A percentile compares a stretch with the other conserved stretches of the same genome.
phyloP scores from a whole-genome alignment of 1,139 yeast species.

The Diutina siamensis region DNA sequence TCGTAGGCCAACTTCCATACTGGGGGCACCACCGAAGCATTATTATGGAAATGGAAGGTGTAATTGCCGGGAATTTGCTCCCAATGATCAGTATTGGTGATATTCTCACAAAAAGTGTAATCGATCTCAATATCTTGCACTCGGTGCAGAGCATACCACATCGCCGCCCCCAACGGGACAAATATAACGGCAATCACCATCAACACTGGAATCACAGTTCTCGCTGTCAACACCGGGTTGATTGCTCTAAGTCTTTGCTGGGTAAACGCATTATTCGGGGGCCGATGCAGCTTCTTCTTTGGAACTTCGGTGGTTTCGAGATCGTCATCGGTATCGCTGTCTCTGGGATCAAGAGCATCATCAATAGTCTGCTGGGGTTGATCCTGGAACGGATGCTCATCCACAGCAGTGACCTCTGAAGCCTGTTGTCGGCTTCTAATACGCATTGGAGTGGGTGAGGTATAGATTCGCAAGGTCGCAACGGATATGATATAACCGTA shows the following conservation, averaged over 20 bases:
- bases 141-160: constrained; percentile 68
- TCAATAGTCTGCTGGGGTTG: not conserved
- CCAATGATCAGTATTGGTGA: constrained; percentile 45
- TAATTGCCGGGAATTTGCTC: constrained; percentile 51
- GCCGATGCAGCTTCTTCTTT: constrained; percentile 21
- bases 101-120: constrained; percentile 59
- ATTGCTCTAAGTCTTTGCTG: constrained; percentile 49
- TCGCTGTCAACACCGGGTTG: constrained; percentile 82
- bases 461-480: not conserved
- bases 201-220: constrained; percentile 75
- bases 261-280: constrained; percentile 52
- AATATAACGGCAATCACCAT: constrained; percentile 68
- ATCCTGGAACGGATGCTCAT: not conserved
- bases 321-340: not conserved
- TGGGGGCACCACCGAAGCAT: constrained; percentile 20
- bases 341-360: not conserved
- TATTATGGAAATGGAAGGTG: constrained; percentile 41
- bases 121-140: constrained; percentile 76
- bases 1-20: constrained; percentile 59
- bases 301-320: not conserved
- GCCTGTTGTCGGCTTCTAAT: constrained; percentile 1
- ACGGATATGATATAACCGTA: not conserved
- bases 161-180: constrained; percentile 85
- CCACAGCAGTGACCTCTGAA: not conserved
- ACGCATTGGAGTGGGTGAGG: not conserved